Evolutionary conservation across 768 basidiomycete genomes (phyloP).

Genomic region (Xerocomellus chrysenteron): DNA sequence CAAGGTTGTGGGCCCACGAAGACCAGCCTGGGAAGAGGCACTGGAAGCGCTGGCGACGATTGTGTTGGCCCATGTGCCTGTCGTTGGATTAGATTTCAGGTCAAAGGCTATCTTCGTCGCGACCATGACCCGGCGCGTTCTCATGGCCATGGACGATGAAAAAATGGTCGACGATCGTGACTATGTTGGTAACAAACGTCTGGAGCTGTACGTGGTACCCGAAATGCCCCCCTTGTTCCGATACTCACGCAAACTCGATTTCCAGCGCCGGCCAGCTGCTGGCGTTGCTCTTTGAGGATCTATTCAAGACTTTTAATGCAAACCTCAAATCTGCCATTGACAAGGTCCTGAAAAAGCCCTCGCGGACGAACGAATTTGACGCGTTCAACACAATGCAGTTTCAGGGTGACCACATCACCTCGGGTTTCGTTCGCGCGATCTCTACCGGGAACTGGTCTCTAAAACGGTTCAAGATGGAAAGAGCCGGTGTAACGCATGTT

Average conservation of each 20-base stretch:
- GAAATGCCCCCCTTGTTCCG: constrained; percentile 1
- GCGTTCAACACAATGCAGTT: constrained; percentile 93
- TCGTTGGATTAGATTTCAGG: constrained; percentile 83
- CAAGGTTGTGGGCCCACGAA: constrained; percentile 72
- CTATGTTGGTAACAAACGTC: constrained; percentile 98
- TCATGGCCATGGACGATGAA: constrained; percentile 96
- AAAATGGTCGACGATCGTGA: constrained; percentile 98
- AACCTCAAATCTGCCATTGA: constrained; percentile 95
- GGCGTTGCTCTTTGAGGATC: constrained; percentile 93
- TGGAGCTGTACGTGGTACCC: constrained; percentile 77
- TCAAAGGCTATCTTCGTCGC: constrained; percentile 96
- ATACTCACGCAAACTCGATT: constrained; percentile 30
- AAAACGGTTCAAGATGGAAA: constrained; percentile 99
- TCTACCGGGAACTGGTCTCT: constrained; percentile 99
- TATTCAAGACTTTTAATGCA: constrained; percentile 98
- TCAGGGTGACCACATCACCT: constrained; percentile 93
- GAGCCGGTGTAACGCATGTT: constrained; percentile 97
- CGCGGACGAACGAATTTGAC: constrained; percentile 91
- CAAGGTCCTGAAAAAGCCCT: constrained; percentile 95
- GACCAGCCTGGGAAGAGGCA: constrained; percentile 93
- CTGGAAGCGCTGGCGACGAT: constrained; percentile 96
- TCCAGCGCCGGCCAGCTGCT: constrained; percentile 91
- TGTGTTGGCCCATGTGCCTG: constrained; percentile 94
- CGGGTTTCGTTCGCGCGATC: constrained; percentile 95
- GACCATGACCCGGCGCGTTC: constrained; percentile 93